Conservation (phyloP, 352 stramenopile species). For the Thalassiosira mediterranea region DNA sequence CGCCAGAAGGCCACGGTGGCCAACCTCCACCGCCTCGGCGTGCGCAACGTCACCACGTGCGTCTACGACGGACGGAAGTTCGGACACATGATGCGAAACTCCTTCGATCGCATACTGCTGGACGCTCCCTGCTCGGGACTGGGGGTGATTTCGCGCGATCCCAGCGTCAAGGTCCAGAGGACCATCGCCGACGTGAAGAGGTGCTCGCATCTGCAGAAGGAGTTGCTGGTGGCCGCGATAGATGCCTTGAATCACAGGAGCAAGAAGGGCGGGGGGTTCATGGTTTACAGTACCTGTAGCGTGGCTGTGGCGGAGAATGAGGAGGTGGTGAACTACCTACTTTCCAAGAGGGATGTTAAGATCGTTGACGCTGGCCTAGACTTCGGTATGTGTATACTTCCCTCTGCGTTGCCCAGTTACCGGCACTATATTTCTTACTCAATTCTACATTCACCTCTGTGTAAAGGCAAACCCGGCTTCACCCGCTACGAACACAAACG, state of each 20-base stretch:
- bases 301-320: conserved; percentile 90
- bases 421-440: conserved; percentile 7
- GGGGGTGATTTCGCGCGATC: conserved; percentile 97
- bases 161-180: conserved; percentile 98
- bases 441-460: conserved; percentile 5
- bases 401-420: not conserved
- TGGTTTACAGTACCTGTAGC: conserved; percentile 99
- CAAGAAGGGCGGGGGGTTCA: conserved; percentile 94
- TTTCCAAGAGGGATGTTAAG: conserved; percentile 98
- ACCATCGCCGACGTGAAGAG: conserved; percentile 88
- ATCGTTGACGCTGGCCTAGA: conserved; percentile 97
- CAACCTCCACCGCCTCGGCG: conserved; percentile 98
- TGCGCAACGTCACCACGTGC: conserved; percentile 97
- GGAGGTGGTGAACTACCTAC: conserved; percentile 98
- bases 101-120: conserved; percentile 97
- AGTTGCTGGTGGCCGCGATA: conserved; percentile 98
- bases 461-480: conserved; percentile 79
- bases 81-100: conserved; percentile 82
- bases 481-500: conserved; percentile 94
- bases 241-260: conserved; percentile 93
- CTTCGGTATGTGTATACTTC: conserved; percentile 92
- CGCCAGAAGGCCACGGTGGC: conserved; percentile 95
- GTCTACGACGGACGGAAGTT: conserved; percentile 97
- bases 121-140: conserved; percentile 98
- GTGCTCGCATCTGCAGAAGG: conserved; percentile 97